phyloP scores from a whole-genome alignment of 2,329 filamentous ascomycete genomes.

The Monosporascus sp. region DNA sequence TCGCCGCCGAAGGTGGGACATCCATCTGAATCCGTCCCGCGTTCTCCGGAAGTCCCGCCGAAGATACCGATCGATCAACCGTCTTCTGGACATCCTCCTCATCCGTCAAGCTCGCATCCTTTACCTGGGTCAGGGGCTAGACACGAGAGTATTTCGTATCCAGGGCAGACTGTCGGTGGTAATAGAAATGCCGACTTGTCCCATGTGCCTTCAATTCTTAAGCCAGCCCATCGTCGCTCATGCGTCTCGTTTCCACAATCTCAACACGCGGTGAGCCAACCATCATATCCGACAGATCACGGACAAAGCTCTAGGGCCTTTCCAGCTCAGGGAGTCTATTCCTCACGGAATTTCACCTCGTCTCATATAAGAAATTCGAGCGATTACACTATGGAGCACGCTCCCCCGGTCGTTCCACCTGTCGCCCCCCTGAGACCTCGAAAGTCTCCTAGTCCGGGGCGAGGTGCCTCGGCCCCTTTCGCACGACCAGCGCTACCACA shows the following conservation, averaged over 20 bases:
- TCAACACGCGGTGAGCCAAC: background rate
- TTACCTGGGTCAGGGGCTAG: constrained; percentile 14
- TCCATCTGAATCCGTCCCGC: background rate
- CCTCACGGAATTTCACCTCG: background rate
- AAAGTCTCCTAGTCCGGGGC: background rate
- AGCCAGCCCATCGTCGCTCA: constrained; percentile 9
- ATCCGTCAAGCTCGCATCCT: background rate
- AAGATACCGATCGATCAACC: constrained; percentile 2
- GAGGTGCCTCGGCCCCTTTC: constrained; percentile 4
- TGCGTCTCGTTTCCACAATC: background rate
- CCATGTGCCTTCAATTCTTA: constrained; percentile 11
- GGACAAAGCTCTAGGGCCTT: background rate
- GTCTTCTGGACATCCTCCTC: constrained; percentile 1
- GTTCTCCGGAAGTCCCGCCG: background rate
- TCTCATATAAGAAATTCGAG: background rate
- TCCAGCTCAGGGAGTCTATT: background rate
- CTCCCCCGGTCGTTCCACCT: background rate
- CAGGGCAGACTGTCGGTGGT: background rate
- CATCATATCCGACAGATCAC: background rate
- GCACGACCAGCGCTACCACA: constrained; percentile 2
- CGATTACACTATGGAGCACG: background rate
- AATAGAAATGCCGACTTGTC: constrained; percentile 3
- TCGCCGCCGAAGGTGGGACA: background rate
- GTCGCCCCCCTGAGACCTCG: background rate
- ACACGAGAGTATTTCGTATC: constrained; percentile 15